Evolutionary conservation across 1,284 basidiomycete genomes (phyloP), one percentile per base, ranked within the genome.

Genomic region (Cutaneotrichosporon cutaneum): DNA sequence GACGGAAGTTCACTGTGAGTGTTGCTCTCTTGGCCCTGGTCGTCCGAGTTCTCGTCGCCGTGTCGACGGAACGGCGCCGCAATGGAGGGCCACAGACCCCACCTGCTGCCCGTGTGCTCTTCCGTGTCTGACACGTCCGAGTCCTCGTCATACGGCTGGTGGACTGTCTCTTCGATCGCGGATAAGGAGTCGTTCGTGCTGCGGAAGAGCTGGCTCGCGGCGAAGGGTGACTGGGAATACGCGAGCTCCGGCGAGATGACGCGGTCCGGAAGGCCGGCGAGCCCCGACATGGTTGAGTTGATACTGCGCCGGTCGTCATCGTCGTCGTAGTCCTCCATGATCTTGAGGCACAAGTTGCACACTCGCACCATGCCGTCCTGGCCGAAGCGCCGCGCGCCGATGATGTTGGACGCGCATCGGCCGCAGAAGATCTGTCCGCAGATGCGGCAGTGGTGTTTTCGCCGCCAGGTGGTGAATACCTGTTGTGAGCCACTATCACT

Each of bases 401-500:
- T 93, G 71, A 98, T 90, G 72, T 97, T 95, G n/a, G 93, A 94
- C 3, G 95, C 94, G 76, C 95, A 92, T 7, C 92, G 86, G 24
- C 90, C 92, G 77, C 94, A 97, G 74, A 94, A 96, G 72, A 84
- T 82, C 86, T 92, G 94, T n/a, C 76, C 93, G 74, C 93, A 94
- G 76, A 93, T 93, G 22, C 91, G 86, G 81, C 94, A 96, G 75
- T 97, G 94, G 74, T 97, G 94, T 74, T 95, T 96, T 62, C 94
- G 82, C 57, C 93, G 83, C 90, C 92, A 95, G 3, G 92, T 86
- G 1, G 91, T 92, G 77, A 97, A 97, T 16, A 90, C 83, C 90
- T 90, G 77, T 87, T 90, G 91, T 75, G 89, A 92, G 72, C 90
- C 92, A 70, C 2, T 94, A 27, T 18, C 45, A 24, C 7, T 0